These are phyloP conservation scores for Penicillium roqueforti DNA, from an alignment of 495 filamentous ascomycete species.

Conservation along the genomic window DNA sequence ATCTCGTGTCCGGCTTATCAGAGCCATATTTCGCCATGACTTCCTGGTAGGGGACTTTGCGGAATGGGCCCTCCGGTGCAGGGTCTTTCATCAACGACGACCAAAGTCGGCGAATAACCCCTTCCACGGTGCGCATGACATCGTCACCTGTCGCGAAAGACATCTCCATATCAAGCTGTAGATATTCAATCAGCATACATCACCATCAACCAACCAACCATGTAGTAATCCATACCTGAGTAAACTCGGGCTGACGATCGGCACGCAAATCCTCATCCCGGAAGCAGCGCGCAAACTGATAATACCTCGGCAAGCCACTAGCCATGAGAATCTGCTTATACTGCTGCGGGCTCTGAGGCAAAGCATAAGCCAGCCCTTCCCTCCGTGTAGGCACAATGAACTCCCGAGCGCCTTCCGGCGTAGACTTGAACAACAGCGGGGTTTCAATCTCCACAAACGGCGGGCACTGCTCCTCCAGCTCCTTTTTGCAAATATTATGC, in stretches of 20 bases:
- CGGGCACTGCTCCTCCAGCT: slow-evolving; percentile 41
- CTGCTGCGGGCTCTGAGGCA: slow-evolving; percentile 95
- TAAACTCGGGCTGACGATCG: slow-evolving; percentile 95
- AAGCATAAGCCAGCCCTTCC: slow-evolving; percentile 73
- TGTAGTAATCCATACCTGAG: slow-evolving; percentile 58
- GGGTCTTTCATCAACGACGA: slow-evolving; percentile 38
- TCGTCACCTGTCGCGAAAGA: slow-evolving; percentile 69
- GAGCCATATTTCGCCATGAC: slow-evolving; percentile 79
- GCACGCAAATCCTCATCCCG: slow-evolving; percentile 92
- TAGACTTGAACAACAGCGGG: slow-evolving; percentile 93
- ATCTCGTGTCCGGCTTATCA: slow-evolving; percentile 87
- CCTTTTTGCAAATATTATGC: slow-evolving; percentile 47
- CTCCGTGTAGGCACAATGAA: slow-evolving; percentile 88
- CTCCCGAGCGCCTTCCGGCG: slow-evolving; percentile 90
- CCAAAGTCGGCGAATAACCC: slow-evolving; percentile 59
- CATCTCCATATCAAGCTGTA: slow-evolving; percentile 87
- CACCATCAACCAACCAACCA: not conserved
- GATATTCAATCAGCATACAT: slow-evolving; percentile 2
- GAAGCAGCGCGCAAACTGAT: slow-evolving; percentile 91
- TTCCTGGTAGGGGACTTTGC: slow-evolving; percentile 63
- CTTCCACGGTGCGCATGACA: slow-evolving; percentile 68
- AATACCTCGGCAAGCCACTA: slow-evolving; percentile 75
- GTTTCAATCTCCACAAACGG: slow-evolving; percentile 83
- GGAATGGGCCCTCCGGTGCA: slow-evolving; percentile 47
- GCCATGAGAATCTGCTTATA: slow-evolving; percentile 99